Evolutionary conservation across 202 grass and related monocot species (phyloP), one percentile per base, ranked within the genome.

Genomic region (Cymbopogon flexuosus): DNA sequence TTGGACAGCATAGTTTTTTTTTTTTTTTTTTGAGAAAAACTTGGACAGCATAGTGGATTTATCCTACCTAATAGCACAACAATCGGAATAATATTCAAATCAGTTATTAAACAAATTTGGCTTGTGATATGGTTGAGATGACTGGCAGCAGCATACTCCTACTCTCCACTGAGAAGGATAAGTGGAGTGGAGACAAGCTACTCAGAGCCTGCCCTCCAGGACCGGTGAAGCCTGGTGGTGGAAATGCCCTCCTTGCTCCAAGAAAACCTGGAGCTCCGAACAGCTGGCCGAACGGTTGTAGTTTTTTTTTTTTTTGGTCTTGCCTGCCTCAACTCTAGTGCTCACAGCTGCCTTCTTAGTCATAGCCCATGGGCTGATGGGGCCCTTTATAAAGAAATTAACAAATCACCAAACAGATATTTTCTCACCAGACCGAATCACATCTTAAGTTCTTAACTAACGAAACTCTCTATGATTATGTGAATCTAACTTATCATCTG

Each of bases 1-100:
- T 76, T 65, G 74, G 56, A 66, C 30, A 68, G 43, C 14, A 84
- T 35, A 35, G n/a, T n/a, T n/a, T n/a, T n/a, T n/a, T n/a, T n/a
- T n/a, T n/a, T n/a, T n/a, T n/a, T n/a, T n/a, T n/a, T n/a, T n/a
- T n/a, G n/a, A n/a, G n/a, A n/a, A n/a, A n/a, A n/a, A n/a, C n/a
- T n/a, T n/a, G n/a, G n/a, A n/a, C n/a, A n/a, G n/a, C n/a, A n/a
- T 39, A 42, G 54, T 69, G 41, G 27, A 64, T 23, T 5, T 52
- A 72, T 73, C 22, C 18, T 84, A 62, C 15, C 35, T 51, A 68
- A 67, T 16, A 33, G 49, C 37, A 49, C 40, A 66, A 39, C 51
- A 61, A 52, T 70, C 15, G 13, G 18, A 66, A 66, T 23, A 51
- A 37, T 21, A 23, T 66, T 21, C 42, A 49, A 39, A 24, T 33